Conservation (phyloP, 2,329 filamentous ascomycete species). For the Ceratocystis alfenasii region DNA sequence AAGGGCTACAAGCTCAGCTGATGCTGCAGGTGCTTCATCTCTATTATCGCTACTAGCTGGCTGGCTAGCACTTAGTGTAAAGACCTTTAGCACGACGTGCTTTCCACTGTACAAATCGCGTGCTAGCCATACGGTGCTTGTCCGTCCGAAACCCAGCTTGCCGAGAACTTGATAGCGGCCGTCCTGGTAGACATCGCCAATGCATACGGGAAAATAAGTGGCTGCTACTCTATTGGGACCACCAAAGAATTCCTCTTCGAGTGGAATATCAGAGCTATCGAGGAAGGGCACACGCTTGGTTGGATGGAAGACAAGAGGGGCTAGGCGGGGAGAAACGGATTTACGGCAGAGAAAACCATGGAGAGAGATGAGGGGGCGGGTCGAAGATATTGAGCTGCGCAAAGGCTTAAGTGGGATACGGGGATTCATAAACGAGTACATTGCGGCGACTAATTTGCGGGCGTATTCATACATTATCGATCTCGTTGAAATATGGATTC, state of each 20-base stretch:
- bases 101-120: not conserved
- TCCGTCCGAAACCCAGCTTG: constrained; percentile 13
- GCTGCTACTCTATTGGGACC: not conserved
- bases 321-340: too few relatives aligned
- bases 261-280: not conserved
- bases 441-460: too few relatives aligned
- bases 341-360: too few relatives aligned
- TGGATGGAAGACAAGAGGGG: constrained; percentile 4
- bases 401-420: too few relatives aligned
- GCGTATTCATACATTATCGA: too few relatives aligned
- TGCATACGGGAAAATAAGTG: constrained; percentile 7
- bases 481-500: too few relatives aligned
- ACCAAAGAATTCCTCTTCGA: constrained; percentile 8
- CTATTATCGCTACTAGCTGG: too few relatives aligned
- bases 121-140: constrained; percentile 9
- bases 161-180: constrained; percentile 2
- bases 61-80: not conserved
- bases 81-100: constrained; percentile 2
- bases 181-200: not conserved
- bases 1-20: not conserved
- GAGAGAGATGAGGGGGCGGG: too few relatives aligned
- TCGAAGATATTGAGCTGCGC: too few relatives aligned
- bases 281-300: constrained; percentile 5
- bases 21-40: not conserved
- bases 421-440: too few relatives aligned